Conservation (phyloP, 2,329 filamentous ascomycete genomes). For the Trichoderma hamatum region DNA sequence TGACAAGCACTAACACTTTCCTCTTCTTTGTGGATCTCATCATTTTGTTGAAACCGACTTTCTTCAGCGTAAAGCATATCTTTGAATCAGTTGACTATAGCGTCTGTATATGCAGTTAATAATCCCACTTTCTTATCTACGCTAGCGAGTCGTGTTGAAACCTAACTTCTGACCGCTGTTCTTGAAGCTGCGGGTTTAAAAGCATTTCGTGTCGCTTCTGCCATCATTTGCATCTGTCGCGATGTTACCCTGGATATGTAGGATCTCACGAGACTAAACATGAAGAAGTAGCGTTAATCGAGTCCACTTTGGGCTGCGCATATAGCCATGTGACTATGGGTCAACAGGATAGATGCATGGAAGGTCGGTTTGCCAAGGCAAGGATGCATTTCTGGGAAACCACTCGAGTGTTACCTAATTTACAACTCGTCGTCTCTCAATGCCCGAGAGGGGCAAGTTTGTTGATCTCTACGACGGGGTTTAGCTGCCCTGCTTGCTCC, state of each 20-base stretch:
- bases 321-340: slow-evolving; percentile 25
- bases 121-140: not conserved
- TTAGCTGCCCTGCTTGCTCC: not conserved
- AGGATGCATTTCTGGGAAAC: slow-evolving; percentile 10
- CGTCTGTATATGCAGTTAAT: not conserved
- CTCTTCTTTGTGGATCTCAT: not conserved
- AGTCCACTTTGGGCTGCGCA: slow-evolving; percentile 10
- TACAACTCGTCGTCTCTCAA: slow-evolving; percentile 1
- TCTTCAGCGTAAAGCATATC: not conserved
- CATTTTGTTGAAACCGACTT: not conserved
- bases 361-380: slow-evolving; percentile 1
- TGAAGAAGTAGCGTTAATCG: slow-evolving; percentile 19
- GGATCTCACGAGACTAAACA: slow-evolving; percentile 17
- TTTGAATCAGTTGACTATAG: not conserved
- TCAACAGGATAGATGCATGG: slow-evolving; percentile 6
- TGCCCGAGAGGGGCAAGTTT: slow-evolving; percentile 5
- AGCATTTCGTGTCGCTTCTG: slow-evolving; percentile 1
- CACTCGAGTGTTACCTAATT: slow-evolving; percentile 12
- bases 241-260: slow-evolving; percentile 21
- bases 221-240: slow-evolving; percentile 6
- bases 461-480: not conserved
- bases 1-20: not conserved
- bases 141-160: not conserved
- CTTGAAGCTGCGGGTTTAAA: slow-evolving; percentile 10
- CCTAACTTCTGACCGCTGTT: slow-evolving; percentile 18